Base-by-base conservation (phyloP, 2,329 filamentous ascomycete genomes). In the Gnomoniopsis smithogilvyi region DNA sequence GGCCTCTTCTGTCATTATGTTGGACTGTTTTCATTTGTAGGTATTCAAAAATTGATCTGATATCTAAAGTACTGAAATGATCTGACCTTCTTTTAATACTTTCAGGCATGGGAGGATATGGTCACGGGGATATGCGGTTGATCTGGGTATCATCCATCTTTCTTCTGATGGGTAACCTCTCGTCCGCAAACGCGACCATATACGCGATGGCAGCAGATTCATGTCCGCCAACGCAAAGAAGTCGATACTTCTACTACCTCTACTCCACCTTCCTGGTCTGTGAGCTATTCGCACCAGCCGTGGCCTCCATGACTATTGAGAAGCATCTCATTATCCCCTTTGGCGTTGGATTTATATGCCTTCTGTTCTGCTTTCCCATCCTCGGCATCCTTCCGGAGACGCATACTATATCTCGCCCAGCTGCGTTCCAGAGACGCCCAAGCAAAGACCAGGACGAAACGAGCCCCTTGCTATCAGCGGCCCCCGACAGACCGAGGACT, bases 231-330 rank as follows among this genome's bases (percentile, higher is more conserved):
- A 36, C 57, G 2, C 60, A 60, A 12, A 50, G 60, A 22, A 62
- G 60, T 34, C 60, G 60, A 0, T 62, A 62, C n/a, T 62, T 62
- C 50, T 62, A 62, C 52, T 62, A 62, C 50, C 57, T 62, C 7
- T 62, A 62, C 38, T 62, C 60, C 8, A 62, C 60, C 4, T 62
- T 62, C 36, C 50, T 60, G 26, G 60, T 62, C 53, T 59, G 60
- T 26, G 56, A 62, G 60, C 53, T 62, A 10, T 54, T 62, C 11
- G 60, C 58, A 12, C 60, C 60, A 3, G 60, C 57, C 22, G 45
- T 62, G 19, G 60, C 58, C 22, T 59, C 57, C 6, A 26, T 54
- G 4, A 60, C 60, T 22, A 57, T 62, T 49, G 60, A 62, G 45
- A 53, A 14, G 14, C 54, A 57, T 15, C 22, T 62, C 2, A 34